These are phyloP conservation scores for Pseudogymnoascus sp. DNA, from an alignment of 2,329 filamentous ascomycete genomes.

Conservation along the genomic window DNA sequence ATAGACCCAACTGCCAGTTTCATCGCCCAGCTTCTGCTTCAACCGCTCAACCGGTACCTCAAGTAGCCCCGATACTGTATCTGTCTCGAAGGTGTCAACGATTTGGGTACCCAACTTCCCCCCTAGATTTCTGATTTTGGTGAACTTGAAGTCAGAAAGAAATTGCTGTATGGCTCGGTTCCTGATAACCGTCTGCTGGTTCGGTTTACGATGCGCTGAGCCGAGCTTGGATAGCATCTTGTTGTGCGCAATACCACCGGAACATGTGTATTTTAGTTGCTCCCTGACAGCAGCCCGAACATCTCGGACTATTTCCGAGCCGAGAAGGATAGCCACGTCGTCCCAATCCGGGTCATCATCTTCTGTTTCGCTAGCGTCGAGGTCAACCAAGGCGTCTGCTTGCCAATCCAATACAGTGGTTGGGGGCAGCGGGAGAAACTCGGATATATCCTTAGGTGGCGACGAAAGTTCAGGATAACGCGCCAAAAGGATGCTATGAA, in stretches of 20 bases:
- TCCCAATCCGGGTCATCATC: constrained; percentile 89
- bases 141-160: constrained; percentile 78
- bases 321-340: constrained; percentile 78
- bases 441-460: constrained; percentile 61
- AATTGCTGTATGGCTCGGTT: constrained; percentile 76
- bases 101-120: constrained; percentile 90
- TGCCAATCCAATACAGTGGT: constrained; percentile 73
- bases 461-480: constrained; percentile 64
- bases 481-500: constrained; percentile 66
- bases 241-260: constrained; percentile 78
- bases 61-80: constrained; percentile 68
- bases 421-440: constrained; percentile 63
- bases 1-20: constrained; percentile 80
- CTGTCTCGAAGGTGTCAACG: constrained; percentile 70
- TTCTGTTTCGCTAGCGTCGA: constrained; percentile 65
- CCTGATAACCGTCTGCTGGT: constrained; percentile 87
- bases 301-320: constrained; percentile 76
- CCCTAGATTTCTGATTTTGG: constrained; percentile 89
- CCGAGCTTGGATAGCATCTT: constrained; percentile 95
- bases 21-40: constrained; percentile 69
- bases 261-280: constrained; percentile 79
- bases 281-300: constrained; percentile 62
- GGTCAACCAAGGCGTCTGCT: constrained; percentile 70
- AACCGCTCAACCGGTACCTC: constrained; percentile 64
- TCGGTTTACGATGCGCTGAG: constrained; percentile 85